phyloP scores from a whole-genome alignment of 345 rosid genomes.

The Stellera chamaejasme region DNA sequence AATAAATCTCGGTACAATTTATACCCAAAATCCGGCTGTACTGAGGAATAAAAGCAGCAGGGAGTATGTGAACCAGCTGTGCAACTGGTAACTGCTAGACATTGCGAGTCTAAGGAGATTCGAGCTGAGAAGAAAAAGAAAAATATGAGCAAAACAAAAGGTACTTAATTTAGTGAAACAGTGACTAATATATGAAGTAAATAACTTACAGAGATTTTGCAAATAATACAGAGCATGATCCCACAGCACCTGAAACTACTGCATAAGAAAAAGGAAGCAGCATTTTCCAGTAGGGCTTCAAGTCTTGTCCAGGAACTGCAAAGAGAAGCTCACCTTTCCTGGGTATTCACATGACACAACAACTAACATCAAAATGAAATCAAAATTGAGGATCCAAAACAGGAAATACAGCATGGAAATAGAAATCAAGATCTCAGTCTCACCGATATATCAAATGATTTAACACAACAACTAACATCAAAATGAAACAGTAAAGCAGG shows the following conservation, averaged over 20 bases:
- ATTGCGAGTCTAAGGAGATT: slow-evolving; percentile 89
- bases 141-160: slow-evolving; percentile 10
- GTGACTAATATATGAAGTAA: not conserved
- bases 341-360: slow-evolving; percentile 11
- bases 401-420: not conserved
- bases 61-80: slow-evolving; percentile 98
- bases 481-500: slow-evolving; percentile 76
- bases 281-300: slow-evolving; percentile 76
- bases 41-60: slow-evolving; percentile 92
- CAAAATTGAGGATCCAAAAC: not conserved
- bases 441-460: slow-evolving; percentile 81
- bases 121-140: slow-evolving; percentile 48
- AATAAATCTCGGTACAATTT: slow-evolving; percentile 8
- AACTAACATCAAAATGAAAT: too few species aligned
- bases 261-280: slow-evolving; percentile 96
- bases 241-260: slow-evolving; percentile 93
- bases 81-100: slow-evolving; percentile 79
- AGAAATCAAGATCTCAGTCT: slow-evolving; percentile 9
- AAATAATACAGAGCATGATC: slow-evolving; percentile 95
- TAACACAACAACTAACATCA: slow-evolving; percentile 61
- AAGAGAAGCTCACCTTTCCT: slow-evolving; percentile 88
- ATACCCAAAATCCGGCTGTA: slow-evolving; percentile 99
- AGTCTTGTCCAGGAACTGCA: slow-evolving; percentile 62
- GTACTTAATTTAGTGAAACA: not conserved
- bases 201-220: slow-evolving; percentile 95